Conservation (phyloP, 345 rosid species). For the Streptanthus diversifolius region DNA sequence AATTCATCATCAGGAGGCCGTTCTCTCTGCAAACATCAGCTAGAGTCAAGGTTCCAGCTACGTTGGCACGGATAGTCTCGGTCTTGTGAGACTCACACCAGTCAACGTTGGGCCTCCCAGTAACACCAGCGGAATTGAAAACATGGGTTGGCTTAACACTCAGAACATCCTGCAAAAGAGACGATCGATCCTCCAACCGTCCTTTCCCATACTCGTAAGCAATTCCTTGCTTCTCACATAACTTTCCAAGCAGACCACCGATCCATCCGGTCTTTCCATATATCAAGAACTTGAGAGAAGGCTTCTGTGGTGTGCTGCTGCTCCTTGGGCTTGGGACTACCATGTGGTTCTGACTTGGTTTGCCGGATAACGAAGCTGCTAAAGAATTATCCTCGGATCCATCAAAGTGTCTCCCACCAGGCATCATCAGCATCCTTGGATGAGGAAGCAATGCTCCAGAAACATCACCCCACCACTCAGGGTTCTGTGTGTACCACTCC, state of each 20-base stretch:
- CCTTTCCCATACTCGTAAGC: constrained; percentile 68
- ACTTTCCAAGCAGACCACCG: constrained; percentile 65
- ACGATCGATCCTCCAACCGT: constrained; percentile 61
- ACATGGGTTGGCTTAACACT: constrained; percentile 72
- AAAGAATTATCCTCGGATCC: constrained; percentile 53
- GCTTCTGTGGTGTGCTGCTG: constrained; percentile 37
- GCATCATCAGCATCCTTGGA: constrained; percentile 93
- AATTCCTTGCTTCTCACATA: constrained; percentile 70
- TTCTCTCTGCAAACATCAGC: constrained; percentile 79
- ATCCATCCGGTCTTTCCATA: constrained; percentile 84
- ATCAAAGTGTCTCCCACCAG: constrained; percentile 84
- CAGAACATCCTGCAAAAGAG: constrained; percentile 52
- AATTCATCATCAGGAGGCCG: constrained; percentile 59
- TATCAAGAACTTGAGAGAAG: constrained; percentile 58
- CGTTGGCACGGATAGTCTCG: constrained; percentile 71
- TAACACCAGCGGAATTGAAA: constrained; percentile 75
- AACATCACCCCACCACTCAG: constrained; percentile 98
- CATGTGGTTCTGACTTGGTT: constrained; percentile 51
- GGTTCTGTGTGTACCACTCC: constrained; percentile 80
- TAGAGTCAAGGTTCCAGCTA: constrained; percentile 66
- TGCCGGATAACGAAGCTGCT: constrained; percentile 31
- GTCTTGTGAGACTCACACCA: constrained; percentile 77
- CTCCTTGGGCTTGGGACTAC: constrained; percentile 56
- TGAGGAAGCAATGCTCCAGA: constrained; percentile 91
- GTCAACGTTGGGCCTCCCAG: constrained; percentile 79